Evolutionary conservation across 2,329 filamentous ascomycete species (phyloP).

Genomic region (Xylaria sp.): DNA sequence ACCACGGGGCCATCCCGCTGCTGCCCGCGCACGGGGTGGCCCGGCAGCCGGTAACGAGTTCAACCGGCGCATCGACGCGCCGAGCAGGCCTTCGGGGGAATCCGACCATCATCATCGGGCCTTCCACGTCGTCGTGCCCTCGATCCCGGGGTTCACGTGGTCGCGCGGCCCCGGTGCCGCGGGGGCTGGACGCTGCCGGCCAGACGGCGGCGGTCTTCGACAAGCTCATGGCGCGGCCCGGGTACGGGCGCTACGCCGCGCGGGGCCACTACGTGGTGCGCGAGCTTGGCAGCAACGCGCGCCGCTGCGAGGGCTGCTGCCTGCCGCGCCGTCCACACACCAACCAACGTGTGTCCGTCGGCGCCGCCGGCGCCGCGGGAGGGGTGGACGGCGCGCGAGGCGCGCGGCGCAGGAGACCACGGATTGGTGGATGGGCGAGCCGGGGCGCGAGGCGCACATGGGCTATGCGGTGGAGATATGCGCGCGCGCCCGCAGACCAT

Average conservation of each 20-base stretch:
- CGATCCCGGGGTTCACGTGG: constrained; percentile 44
- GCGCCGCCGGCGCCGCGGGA: constrained; percentile 35
- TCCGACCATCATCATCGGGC: constrained; percentile 13
- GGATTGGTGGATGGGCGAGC: constrained; percentile 30
- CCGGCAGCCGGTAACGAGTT: constrained; percentile 49
- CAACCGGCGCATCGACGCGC: constrained; percentile 40
- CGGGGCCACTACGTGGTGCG: constrained; percentile 45
- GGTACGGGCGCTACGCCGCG: constrained; percentile 42
- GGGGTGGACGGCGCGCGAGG: constrained; percentile 39
- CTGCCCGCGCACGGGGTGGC: constrained; percentile 48
- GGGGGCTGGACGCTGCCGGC: constrained; percentile 40
- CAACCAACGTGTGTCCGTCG: constrained; percentile 46
- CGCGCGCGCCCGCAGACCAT: constrained; percentile 47
- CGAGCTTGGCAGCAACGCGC: constrained; percentile 40
- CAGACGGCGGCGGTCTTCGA: constrained; percentile 43
- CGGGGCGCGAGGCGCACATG: constrained; percentile 39
- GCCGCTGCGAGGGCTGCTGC: constrained; percentile 41
- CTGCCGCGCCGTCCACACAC: constrained; percentile 44
- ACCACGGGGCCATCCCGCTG: constrained; percentile 40
- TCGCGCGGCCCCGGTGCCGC: constrained; percentile 36
- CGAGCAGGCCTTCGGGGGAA: constrained; percentile 31
- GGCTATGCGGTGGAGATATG: constrained; percentile 47
- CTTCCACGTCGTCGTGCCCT: constrained; percentile 44
- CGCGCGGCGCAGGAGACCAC: constrained; percentile 35
- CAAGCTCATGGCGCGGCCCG: constrained; percentile 43